Percentiles rank a stretch among this genome's conserved stretches.
These are phyloP conservation scores for Fragilariopsis cylindrus DNA, from an alignment of 108 stramenopile genomes.

Conservation along the genomic window DNA sequence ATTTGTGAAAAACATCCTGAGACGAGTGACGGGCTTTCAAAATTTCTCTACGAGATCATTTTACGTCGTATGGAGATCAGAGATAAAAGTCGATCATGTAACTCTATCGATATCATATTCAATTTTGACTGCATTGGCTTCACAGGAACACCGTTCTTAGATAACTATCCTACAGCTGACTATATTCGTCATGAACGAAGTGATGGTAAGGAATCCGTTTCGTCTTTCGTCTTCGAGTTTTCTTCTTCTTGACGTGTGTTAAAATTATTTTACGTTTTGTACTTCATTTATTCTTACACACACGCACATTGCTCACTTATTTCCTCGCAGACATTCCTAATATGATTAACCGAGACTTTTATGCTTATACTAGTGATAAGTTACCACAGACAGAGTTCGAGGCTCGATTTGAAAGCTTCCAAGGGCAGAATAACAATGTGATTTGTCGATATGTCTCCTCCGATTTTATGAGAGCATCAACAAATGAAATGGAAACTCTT, in stretches of 20 bases:
- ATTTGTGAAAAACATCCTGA: slow-evolving; percentile 35
- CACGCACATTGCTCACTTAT: not conserved
- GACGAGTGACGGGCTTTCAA: slow-evolving; percentile 26
- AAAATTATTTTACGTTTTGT: not conserved
- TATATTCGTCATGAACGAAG: slow-evolving; percentile 31
- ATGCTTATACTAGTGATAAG: slow-evolving; percentile 28
- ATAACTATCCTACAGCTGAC: slow-evolving; percentile 38
- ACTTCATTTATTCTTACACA: not conserved
- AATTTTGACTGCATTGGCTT: slow-evolving; percentile 44
- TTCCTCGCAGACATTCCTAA: slow-evolving; percentile 21
- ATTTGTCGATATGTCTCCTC: slow-evolving; percentile 29
- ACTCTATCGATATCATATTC: slow-evolving; percentile 39
- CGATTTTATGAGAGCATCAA: slow-evolving; percentile 31
- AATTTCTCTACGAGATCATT: slow-evolving; percentile 32
- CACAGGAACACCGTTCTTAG: slow-evolving; percentile 39
- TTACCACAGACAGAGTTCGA: slow-evolving; percentile 25
- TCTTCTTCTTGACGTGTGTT: not conserved
- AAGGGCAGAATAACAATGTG: slow-evolving; percentile 35
- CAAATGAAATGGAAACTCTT: slow-evolving; percentile 33
- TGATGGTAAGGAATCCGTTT: slow-evolving; percentile 15
- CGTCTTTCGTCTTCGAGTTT: not conserved
- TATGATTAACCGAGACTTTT: slow-evolving; percentile 36
- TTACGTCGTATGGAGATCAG: slow-evolving; percentile 39
- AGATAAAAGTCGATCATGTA: slow-evolving; percentile 28
- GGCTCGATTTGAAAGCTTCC: slow-evolving; percentile 26